Evolutionary conservation across 176 grass and related monocot species (phyloP).

Genomic region (Metroxylon sagu): DNA sequence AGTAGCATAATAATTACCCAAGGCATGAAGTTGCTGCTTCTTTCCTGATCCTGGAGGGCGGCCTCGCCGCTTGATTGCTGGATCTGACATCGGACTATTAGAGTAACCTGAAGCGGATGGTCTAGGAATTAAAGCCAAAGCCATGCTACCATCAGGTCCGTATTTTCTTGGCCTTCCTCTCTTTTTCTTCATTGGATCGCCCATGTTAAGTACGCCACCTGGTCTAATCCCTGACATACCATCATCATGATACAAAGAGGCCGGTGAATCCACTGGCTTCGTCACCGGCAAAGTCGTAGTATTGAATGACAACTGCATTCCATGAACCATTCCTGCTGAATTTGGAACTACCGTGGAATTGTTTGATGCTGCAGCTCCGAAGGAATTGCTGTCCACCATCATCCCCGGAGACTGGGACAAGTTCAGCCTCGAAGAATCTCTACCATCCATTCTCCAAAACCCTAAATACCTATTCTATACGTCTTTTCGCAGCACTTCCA

Average conservation of each 20-base stretch:
- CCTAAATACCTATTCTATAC: neutral
- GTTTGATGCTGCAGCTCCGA: conserved; percentile 1
- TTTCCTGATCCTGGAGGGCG: conserved; percentile 89
- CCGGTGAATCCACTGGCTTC: conserved; percentile 1
- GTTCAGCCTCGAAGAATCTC: conserved; percentile 10
- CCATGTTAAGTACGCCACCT: conserved; percentile 24
- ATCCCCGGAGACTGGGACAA: conserved; percentile 8
- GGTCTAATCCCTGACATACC: neutral
- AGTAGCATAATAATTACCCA: conserved; percentile 36
- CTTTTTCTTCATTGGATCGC: conserved; percentile 80
- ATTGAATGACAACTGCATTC: conserved; percentile 6
- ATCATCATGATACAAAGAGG: conserved; percentile 2
- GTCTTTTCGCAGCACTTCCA: neutral
- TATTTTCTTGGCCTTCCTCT: conserved; percentile 93
- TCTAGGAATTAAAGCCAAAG: conserved; percentile 61
- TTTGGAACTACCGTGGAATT: neutral
- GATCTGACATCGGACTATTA: conserved; percentile 60
- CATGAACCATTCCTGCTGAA: conserved; percentile 13
- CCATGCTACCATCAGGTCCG: conserved; percentile 77
- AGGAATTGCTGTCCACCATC: conserved; percentile 4
- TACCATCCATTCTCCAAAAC: conserved; percentile 14
- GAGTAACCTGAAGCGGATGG: conserved; percentile 54
- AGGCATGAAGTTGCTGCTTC: conserved; percentile 95
- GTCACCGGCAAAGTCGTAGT: neutral
- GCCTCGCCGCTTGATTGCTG: conserved; percentile 66